Conservation (phyloP, 179 eudicot species). For the Vitellaria paradoxa region DNA sequence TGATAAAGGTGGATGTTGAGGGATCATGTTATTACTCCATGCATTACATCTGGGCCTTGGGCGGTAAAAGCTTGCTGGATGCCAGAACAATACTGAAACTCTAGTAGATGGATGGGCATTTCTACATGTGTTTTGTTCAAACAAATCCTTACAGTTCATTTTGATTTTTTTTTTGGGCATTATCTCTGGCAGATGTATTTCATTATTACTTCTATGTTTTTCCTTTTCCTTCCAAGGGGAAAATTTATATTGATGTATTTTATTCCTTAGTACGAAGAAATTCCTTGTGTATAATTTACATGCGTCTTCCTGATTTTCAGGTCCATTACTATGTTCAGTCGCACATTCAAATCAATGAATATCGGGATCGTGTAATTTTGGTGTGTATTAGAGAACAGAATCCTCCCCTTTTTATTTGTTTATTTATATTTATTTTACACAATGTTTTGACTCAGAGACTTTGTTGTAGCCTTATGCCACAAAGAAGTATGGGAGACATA, state of each 20-base stretch:
- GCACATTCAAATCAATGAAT: constrained; percentile 66
- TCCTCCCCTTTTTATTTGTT: not conserved
- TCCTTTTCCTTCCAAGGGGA: not conserved
- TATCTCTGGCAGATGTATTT: not conserved
- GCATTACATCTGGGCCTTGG: not conserved
- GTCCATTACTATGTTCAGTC: constrained; percentile 65
- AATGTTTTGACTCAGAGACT: not conserved
- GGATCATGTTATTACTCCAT: not conserved
- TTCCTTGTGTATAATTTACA: not conserved
- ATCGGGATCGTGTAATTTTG: constrained; percentile 55
- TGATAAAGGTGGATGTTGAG: not conserved
- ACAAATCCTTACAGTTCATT: not conserved
- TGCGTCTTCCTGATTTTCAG: constrained; percentile 24
- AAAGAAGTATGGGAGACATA: constrained; percentile 47
- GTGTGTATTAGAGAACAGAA: constrained; percentile 28
- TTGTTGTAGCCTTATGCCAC: constrained; percentile 59
- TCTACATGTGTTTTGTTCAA: not conserved
- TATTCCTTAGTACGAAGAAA: not conserved
- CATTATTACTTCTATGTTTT: not conserved
- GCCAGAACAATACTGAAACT: not conserved
- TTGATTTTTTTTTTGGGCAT: not conserved
- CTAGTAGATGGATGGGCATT: not conserved
- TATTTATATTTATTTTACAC: not conserved
- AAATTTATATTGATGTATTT: not conserved
- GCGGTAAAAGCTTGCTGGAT: not conserved